Base-by-base conservation (phyloP, 2,329 filamentous ascomycete genomes). In the Aspergillus tubingensis region DNA sequence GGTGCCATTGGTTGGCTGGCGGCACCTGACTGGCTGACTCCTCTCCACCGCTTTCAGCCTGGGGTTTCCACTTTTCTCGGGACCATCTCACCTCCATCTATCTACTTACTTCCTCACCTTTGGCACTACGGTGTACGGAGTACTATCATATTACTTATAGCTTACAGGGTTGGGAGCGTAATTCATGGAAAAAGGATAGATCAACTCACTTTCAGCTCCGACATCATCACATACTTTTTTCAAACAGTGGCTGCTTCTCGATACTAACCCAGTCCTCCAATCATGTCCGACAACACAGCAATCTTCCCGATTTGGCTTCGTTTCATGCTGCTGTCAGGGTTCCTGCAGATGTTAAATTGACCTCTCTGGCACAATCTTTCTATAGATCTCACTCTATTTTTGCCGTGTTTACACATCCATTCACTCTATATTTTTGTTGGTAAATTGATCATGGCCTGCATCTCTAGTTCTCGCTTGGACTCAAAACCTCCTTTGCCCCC, bases 11-110 rank as follows among this genome's bases (percentile, higher is more conserved):
- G 53, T 44, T 47, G 52, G 25, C 25, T 11, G n/a, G 50, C 17
- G 13, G 19, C 36, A 27, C 27, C n/a, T 52, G 17, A 25, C 13
- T 39, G 30, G 19, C 41, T 44, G 32, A 17, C 21, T 23, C 19
- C n/a, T 11, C 10, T 41, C 39, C 51, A 53, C 51, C 51, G 51
- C 51, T 53, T 53, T 53, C 51, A 27, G 32, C 11, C 11, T 36
- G 10, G 32, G 11, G 32, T 36, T 21, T 41, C 21, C 15, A 11
- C 21, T 17, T 32, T 39, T 19, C 39, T 19, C 39, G 25, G 19
- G 30, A 15, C 30, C n/a, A 19, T 23, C 21, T 30, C 52, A 19
- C 13, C 5, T 30, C 36, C 21, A 8, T 19, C 17, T 19, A 43
- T 21, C 23, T 25, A 17, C 8, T 10, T 36, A 36, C 32, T 36